Base-by-base conservation (phyloP, 2,329 filamentous ascomycete species). In the Exutisphaerella laricina region DNA sequence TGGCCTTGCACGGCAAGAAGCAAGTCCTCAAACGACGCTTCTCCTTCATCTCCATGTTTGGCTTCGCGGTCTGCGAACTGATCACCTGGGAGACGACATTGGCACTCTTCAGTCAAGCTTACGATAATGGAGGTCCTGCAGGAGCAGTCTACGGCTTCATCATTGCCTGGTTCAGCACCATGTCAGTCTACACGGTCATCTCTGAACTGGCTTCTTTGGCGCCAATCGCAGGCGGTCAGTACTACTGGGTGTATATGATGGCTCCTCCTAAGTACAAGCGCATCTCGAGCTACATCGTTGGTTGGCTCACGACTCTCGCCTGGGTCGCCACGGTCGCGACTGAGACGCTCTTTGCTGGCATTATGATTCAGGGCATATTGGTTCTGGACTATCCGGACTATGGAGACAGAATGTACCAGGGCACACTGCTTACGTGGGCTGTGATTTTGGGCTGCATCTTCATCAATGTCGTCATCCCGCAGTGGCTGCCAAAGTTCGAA, bases 141-240 rank as follows among this genome's bases (percentile, higher is more conserved):
- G 72, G 73, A 4, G 59, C 73, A 5, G 56, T 76, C 7, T 76
- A 73, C 49, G 71, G 72, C 35, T 77, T 70, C 58, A 65, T 77
- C 22, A 68, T 76, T 34, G 69, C 72, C 13, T 75, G 71, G 70
- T 53, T 62, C 13, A 70, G 68, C 1, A 75, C 70, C 0, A 51
- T 77, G 41, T 70, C 64, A 0, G 64, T 69, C 3, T 73, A 72
- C 48, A 68, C 66, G 0, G 68, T 70, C 12, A 67, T 73, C 32
- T 67, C 66, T 1, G 71, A 74, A 47, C 53, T 72, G 25, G 69
- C 66, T 1, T 72, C 69, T 4, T 68, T 74, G 64, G 63, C 69
- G 5, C 69, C 69, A 0, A 71, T 70, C 25, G 65, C 69, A 0
- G 67, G 65, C 3, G 69, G 66, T 0, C 67, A 70, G 50, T 69